A percentile compares a stretch with the other conserved stretches of the same genome.
phyloP scores from a whole-genome alignment of 805 yeast species.

The Ogataea glucozyma region DNA sequence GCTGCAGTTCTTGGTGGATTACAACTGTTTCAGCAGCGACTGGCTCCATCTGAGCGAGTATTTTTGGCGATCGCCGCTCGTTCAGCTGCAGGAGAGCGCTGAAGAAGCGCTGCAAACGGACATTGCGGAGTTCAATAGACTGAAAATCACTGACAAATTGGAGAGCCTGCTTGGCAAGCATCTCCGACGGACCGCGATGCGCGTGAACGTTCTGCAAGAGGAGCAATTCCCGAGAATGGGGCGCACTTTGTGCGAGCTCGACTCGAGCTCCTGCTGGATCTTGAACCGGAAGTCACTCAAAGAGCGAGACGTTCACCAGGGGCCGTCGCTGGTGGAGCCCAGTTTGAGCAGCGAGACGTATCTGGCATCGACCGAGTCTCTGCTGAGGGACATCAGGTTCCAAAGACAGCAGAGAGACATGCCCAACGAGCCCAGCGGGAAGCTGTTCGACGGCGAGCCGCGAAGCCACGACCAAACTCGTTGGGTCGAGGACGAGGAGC shows the following conservation, averaged over 20 bases:
- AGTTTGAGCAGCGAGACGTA: constrained; percentile 24
- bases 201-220: constrained; percentile 32
- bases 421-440: constrained; percentile 29
- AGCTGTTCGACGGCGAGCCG: constrained; percentile 27
- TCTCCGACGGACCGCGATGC: constrained; percentile 10
- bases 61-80: constrained; percentile 59
- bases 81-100: constrained; percentile 13
- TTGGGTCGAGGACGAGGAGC: constrained; percentile 48
- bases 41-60: constrained; percentile 57
- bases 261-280: constrained; percentile 61
- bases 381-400: constrained; percentile 58
- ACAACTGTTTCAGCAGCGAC: constrained; percentile 79
- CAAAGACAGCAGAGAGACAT: constrained; percentile 49
- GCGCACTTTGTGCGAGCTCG: constrained; percentile 68
- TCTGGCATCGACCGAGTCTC: constrained; percentile 50
- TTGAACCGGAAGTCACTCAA: constrained; percentile 49
- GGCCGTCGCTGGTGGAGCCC: not conserved
- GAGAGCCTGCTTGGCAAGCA: constrained; percentile 33
- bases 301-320: constrained; percentile 49
- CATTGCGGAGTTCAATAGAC: constrained; percentile 24
- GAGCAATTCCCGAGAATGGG: constrained; percentile 54
- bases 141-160: constrained; percentile 36
- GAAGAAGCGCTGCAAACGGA: constrained; percentile 27
- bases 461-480: constrained; percentile 26
- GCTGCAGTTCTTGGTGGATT: constrained; percentile 80